These are phyloP conservation scores for Taxillus chinensis DNA, from an alignment of 164 flowering plant genomes.

Conservation along the genomic window DNA sequence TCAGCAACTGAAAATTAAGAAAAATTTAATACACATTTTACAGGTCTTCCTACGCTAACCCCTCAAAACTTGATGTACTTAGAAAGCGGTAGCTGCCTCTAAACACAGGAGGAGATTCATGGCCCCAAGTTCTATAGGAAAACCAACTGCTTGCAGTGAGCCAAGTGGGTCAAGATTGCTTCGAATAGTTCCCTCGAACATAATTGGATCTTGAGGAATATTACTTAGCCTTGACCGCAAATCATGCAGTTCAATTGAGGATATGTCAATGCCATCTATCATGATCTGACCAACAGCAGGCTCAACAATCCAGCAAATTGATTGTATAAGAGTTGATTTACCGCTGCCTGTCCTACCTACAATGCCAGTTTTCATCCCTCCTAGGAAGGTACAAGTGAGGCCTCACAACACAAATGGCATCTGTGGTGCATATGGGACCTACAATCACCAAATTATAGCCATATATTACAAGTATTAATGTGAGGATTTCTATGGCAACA, in stretches of 20 bases:
- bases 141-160: too few species aligned
- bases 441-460: conserved; percentile 3
- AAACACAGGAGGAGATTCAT: too few species aligned
- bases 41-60: too few species aligned
- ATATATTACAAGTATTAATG: not conserved
- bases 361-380: conserved; percentile 31
- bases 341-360: conserved; percentile 46
- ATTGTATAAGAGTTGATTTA: conserved; percentile 35
- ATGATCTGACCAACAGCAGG: conserved; percentile 28
- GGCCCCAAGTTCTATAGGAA: too few species aligned
- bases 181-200: conserved; percentile 38
- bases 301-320: conserved; percentile 34
- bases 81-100: too few species aligned
- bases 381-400: conserved; percentile 26
- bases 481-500: too few species aligned
- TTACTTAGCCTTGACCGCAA: conserved; percentile 34
- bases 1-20: too few species aligned
- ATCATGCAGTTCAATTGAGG: conserved; percentile 33
- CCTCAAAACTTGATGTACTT: too few species aligned
- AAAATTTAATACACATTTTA: too few species aligned
- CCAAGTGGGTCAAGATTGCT: conserved; percentile 37
- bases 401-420: conserved; percentile 33
- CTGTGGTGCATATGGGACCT: conserved; percentile 38
- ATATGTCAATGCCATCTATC: conserved; percentile 31
- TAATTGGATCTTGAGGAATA: conserved; percentile 41